A percentile compares a stretch with the other conserved stretches of the same genome.
phyloP scores from a whole-genome alignment of 768 basidiomycete genomes.

The Tricholomella constricta region DNA sequence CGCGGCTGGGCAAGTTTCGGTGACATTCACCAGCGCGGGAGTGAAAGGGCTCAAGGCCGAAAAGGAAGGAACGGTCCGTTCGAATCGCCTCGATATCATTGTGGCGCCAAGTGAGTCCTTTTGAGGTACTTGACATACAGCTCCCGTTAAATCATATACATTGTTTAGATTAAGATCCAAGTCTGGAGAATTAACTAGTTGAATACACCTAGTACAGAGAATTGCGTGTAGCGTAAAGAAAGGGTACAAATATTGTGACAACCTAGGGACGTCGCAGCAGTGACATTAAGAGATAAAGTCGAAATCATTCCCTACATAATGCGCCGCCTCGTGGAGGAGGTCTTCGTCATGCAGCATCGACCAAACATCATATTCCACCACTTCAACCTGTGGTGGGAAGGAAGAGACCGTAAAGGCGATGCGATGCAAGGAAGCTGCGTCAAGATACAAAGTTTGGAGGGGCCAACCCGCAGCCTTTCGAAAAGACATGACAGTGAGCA shows the following conservation, averaged over 20 bases:
- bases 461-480: slow-evolving; percentile 10
- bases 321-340: slow-evolving; percentile 10
- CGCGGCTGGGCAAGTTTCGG: slow-evolving; percentile 26
- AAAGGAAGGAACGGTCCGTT: slow-evolving; percentile 33
- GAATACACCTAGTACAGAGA: too few species aligned
- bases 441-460: slow-evolving; percentile 15
- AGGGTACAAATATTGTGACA: neutral
- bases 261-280: neutral
- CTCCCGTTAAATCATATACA: too few species aligned
- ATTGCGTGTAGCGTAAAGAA: neutral
- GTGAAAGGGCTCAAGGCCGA: slow-evolving; percentile 32
- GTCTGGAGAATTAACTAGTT: too few species aligned
- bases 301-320: slow-evolving; percentile 19
- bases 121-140: neutral
- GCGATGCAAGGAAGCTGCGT: slow-evolving; percentile 11
- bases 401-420: slow-evolving; percentile 3
- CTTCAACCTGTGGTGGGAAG: slow-evolving; percentile 2
- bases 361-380: slow-evolving; percentile 18
- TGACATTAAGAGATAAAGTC: slow-evolving; percentile 1
- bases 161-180: too few species aligned
- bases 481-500: slow-evolving; percentile 9
- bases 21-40: slow-evolving; percentile 29
- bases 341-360: slow-evolving; percentile 10
- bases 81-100: slow-evolving; percentile 26
- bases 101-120: slow-evolving; percentile 9